These are phyloP conservation scores for Malus fusca DNA, from an alignment of 306 rosid genomes.

Conservation along the genomic window DNA sequence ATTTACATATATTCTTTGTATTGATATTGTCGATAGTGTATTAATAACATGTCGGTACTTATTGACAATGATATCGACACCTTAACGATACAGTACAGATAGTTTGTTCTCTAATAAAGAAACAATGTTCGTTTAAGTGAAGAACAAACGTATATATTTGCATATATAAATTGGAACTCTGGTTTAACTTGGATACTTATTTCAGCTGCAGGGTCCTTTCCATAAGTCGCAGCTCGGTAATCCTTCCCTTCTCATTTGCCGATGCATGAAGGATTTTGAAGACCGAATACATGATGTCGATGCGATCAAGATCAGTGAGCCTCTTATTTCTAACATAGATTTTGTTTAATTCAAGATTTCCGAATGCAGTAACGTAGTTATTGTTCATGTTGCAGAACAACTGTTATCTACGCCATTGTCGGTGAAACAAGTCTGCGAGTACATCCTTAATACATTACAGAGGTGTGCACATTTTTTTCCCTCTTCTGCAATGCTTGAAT, in stretches of 20 bases:
- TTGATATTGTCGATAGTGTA: not conserved
- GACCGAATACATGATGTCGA: not conserved
- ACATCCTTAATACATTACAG: constrained; percentile 27
- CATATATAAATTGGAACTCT: not conserved
- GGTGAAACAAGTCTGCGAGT: constrained; percentile 13
- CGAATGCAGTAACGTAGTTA: not conserved
- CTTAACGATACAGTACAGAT: not conserved
- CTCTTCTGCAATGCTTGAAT: not conserved
- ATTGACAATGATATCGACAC: not conserved
- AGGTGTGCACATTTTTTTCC: constrained; percentile 11
- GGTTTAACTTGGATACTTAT: not conserved
- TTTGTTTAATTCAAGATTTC: not conserved
- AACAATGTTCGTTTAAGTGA: not conserved
- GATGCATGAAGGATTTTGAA: constrained; percentile 17
- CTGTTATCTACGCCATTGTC: constrained; percentile 10
- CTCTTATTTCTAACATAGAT: not conserved
- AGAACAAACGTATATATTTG: not conserved
- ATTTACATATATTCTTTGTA: not conserved
- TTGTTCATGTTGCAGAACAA: not conserved
- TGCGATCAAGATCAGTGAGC: constrained; percentile 15
- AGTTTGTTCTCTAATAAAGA: too few relatives aligned
- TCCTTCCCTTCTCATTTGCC: not conserved
- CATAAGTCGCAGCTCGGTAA: not conserved
- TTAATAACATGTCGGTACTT: not conserved
- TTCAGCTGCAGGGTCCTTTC: not conserved